Base-by-base conservation (phyloP, 2,329 filamentous ascomycete genomes). In the Bipolaris zeicola region DNA sequence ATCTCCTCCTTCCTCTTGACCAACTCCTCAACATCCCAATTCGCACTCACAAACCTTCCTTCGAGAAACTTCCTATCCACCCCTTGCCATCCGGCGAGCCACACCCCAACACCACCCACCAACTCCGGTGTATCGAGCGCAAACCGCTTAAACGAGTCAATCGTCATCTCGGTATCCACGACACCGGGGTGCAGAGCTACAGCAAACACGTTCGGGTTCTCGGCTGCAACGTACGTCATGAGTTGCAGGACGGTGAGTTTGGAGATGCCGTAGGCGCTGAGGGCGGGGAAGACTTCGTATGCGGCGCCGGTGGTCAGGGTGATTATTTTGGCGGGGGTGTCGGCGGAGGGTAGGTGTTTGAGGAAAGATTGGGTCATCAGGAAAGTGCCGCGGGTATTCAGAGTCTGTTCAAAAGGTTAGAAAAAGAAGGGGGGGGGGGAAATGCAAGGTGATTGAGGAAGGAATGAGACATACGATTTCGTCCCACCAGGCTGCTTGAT, bases 371-470 rank as follows among this genome's bases (percentile, higher is more conserved):
- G 69, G 4, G 69, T 74, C 16, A 69, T 52, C 26, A 74, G 63
- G 52, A 72, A 74, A 0, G 68, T 72, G 36, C 74, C 76, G 39
- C 66, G 65, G 36, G 71, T 61, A 48, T 77, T 78, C 20, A 70
- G 57, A 46, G 74, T 71, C 75, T 77, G 24, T 5, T 18, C 2
- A 6, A 2, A 44, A 4, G 0, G 41, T 43, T 43, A 43, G n/a
- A 5, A 2, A 28, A 26, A 26, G 6, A 26, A 28, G 10, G 10
- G 10, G 5, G 3, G 10, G 10, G 5, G 3, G 10, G n/a, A 13
- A 3, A n/a, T 11, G 3, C 0, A 3, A 45, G 22, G 7, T 2
- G 13, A 1, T 33, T 24, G 16, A 6, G 14, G 16, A 6, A 11
- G 28, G 6, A 34, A 20, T 20, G 24, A n/a, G 6, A 8, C 26